Evolutionary conservation across 129 eudicot genomes (phyloP).

Genomic region (Tagetes patula): DNA sequence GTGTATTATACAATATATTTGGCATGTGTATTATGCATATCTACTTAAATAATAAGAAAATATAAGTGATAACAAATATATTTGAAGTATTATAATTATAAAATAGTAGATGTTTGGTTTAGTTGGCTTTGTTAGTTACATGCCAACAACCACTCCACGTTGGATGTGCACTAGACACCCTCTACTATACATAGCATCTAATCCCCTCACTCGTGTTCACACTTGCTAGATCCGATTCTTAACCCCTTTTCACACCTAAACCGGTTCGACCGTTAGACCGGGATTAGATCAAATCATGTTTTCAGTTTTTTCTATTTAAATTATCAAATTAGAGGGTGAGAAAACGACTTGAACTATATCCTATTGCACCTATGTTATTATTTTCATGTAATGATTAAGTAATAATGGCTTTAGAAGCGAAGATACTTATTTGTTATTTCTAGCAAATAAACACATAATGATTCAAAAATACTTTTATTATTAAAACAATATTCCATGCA

Average conservation of each 20-base stretch:
- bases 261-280: slow-evolving; percentile 15
- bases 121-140: slow-evolving; percentile 26
- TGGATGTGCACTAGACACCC: slow-evolving; percentile 14
- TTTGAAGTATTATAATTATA: background rate
- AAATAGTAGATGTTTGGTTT: background rate
- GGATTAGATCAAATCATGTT: background rate
- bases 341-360: background rate
- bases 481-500: background rate
- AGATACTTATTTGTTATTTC: background rate
- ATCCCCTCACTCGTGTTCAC: slow-evolving; percentile 27
- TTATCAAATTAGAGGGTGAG: background rate
- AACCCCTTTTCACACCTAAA: slow-evolving; percentile 19
- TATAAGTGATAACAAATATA: background rate
- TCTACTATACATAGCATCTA: slow-evolving; percentile 13
- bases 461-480: background rate
- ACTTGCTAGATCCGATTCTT: slow-evolving; percentile 32
- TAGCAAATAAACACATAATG: background rate
- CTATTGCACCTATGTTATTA: background rate
- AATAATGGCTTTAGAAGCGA: background rate
- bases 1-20: no score
- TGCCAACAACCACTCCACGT: slow-evolving; percentile 17
- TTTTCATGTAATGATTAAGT: background rate
- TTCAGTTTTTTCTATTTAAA: background rate
- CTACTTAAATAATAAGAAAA: no score
- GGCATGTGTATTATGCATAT: no score